Conservation (phyloP, 2,329 filamentous ascomycete genomes). For the Colletotrichum filicis region DNA sequence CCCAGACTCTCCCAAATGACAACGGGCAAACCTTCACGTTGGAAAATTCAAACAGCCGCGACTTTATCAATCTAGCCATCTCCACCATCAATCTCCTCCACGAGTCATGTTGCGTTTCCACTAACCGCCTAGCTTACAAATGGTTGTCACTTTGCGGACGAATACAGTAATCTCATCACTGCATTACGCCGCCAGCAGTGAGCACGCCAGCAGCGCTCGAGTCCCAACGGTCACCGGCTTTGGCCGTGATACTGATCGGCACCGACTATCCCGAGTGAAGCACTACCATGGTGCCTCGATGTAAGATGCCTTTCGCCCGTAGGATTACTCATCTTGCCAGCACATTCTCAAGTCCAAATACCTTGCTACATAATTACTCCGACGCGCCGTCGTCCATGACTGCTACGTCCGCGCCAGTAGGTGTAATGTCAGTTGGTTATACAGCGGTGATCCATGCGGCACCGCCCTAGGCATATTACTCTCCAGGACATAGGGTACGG, state of each 20-base stretch:
- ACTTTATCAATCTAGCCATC: constrained; percentile 1
- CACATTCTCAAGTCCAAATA: neutral
- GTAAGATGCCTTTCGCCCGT: neutral
- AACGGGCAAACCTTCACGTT: neutral
- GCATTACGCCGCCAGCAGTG: neutral
- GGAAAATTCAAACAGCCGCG: neutral
- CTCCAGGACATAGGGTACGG: neutral
- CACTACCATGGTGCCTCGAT: neutral
- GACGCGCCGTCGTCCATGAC: neutral
- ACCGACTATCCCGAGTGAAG: neutral
- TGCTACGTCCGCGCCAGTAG: neutral
- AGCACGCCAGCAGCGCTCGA: neutral
- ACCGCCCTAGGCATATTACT: neutral
- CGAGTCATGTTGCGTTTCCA: constrained; percentile 25
- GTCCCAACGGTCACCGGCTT: neutral
- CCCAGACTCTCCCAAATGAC: neutral
- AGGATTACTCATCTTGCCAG: neutral
- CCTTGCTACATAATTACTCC: neutral
- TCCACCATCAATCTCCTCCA: constrained; percentile 27
- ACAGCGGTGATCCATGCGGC: neutral
- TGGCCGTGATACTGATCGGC: neutral
- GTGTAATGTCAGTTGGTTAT: neutral
- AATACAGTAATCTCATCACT: neutral
- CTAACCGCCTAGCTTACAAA: constrained; percentile 3
- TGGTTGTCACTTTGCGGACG: neutral